Evolutionary conservation across 768 basidiomycete species (phyloP), one percentile per base, ranked within the genome.

Genomic region (Naematelia encephala): DNA sequence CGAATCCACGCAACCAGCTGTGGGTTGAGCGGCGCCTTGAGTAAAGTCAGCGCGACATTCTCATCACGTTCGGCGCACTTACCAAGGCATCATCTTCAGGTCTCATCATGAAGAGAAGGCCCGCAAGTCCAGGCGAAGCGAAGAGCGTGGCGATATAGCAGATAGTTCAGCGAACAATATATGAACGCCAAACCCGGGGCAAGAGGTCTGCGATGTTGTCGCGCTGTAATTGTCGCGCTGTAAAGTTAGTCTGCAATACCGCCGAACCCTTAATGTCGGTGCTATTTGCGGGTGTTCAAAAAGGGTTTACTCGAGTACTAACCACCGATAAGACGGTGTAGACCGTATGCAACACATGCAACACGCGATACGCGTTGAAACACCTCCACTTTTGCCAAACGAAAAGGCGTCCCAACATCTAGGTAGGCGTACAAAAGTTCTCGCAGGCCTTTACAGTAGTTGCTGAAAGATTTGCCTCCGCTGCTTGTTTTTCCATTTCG

Each of bases 1-100:
- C 69, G 68, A 25, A 76, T 56, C 12, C 62, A 61, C 1, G 66
- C 51, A 23, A 74, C 45, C 14, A 63, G 27, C 5, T 39, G 34
- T 16, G 34, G 34, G 34, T 16, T 39, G 8, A 39, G 16, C 8
- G 34, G 34, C 8, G 34, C 34, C 34, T 39, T 8, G 16, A 8
- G 34, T 8, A 8, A 39, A 39, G 34, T 39, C 16, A 39, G 34
- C 34, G 34, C 34, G 8, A 8, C 16, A 16, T 39, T 39, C 8
- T 39, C 34, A 39, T 8, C 8, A 39, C 34, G 16, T 8, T 8
- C 8, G 34, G 16, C 8, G 34, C 34, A 8, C 34, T 39, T 39
- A 39, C 34, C 34, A 39, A 39, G 34, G 34, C 34, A 39, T 39
- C 34, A 39, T 39, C 34, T 16, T 39, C 34, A 39, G 34, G 34